These are phyloP conservation scores for Rhizopus microsporus DNA, from an alignment of 371 early-diverging fungal genomes.

Conservation along the genomic window DNA sequence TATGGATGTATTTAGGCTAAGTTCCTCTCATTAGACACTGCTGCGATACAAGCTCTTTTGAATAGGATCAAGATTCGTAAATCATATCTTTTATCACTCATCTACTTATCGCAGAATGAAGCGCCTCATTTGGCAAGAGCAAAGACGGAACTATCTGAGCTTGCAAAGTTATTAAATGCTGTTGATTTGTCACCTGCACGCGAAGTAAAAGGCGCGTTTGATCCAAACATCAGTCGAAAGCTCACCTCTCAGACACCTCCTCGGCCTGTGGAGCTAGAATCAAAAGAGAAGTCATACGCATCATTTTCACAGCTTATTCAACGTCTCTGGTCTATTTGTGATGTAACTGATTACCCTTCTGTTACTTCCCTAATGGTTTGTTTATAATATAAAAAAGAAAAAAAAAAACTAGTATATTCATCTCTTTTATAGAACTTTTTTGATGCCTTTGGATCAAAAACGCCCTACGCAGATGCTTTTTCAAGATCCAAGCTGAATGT, in stretches of 20 bases:
- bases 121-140: conserved; percentile 33
- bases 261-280: conserved; percentile 60
- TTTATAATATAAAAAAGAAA: not conserved
- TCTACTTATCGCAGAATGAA: conserved; percentile 36
- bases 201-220: conserved; percentile 53
- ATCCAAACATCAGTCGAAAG: conserved; percentile 69
- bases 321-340: conserved; percentile 35
- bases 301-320: conserved; percentile 21
- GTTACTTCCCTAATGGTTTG: conserved; percentile 44
- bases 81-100: conserved; percentile 32
- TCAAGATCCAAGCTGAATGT: conserved; percentile 55
- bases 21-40: not conserved
- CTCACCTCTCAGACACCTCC: conserved; percentile 71
- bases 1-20: not conserved
- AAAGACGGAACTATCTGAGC: conserved; percentile 22
- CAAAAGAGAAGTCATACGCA: conserved; percentile 38
- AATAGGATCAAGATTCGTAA: conserved; percentile 34
- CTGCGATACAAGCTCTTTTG: conserved; percentile 18
- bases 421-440: conserved; percentile 16
- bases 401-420: too few relatives aligned
- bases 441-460: conserved; percentile 39
- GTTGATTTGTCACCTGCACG: conserved; percentile 6
- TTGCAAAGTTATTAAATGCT: conserved; percentile 1
- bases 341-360: conserved; percentile 34
- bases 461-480: conserved; percentile 58